Base-by-base conservation (phyloP, 148 eudicot species). In the Rhododendron molle region DNA sequence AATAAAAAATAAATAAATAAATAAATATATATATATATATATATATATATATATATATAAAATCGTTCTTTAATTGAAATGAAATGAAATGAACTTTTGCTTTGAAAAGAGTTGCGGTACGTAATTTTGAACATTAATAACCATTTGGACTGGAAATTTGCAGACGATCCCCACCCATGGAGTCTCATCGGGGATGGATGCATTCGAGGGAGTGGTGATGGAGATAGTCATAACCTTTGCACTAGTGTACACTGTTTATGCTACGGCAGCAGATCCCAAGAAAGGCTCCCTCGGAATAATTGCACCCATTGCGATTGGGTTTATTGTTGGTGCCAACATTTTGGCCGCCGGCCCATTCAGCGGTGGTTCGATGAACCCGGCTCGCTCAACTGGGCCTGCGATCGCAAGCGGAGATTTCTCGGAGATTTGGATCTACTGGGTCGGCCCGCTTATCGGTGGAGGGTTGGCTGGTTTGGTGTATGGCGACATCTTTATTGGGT, bases 351-450 rank as follows among this genome's bases (percentile, higher is more conserved):
- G 97, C 78, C 95, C 98, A 77, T 94, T 95, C 52, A 92, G 93
- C 46, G 98, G 98, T 30, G 97, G 96, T 0, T 95, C 98, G 11
- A 95, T 95, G 98, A 95, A 95, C 91, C 98, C 96, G n/a, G 97
- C 98, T 54, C 94, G 95, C 1, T 95, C 98, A 26, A 90, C 94
- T 34, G 98, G 96, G 54, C 98, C 98, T 5, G 94, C 97, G 43
- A 85, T 94, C 18, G 94, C 88, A 0, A 87, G 90, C 52, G 93
- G 93, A 36, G 94, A 94, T 80, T 89, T 91, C 38, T 86, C 94
- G 3, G 88, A 92, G 74, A 91, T 90, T 85, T 95, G 95, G 96
- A 89, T 95, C 86, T 95, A 95, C 40, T 95, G 98, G 98, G 94
- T 92, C 49, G 98, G 97, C 84, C 98, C 98, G 65, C 95, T 95